These are phyloP conservation scores for Penicillium sp. DNA, from an alignment of 2,329 filamentous ascomycete genomes.

Conservation along the genomic window DNA sequence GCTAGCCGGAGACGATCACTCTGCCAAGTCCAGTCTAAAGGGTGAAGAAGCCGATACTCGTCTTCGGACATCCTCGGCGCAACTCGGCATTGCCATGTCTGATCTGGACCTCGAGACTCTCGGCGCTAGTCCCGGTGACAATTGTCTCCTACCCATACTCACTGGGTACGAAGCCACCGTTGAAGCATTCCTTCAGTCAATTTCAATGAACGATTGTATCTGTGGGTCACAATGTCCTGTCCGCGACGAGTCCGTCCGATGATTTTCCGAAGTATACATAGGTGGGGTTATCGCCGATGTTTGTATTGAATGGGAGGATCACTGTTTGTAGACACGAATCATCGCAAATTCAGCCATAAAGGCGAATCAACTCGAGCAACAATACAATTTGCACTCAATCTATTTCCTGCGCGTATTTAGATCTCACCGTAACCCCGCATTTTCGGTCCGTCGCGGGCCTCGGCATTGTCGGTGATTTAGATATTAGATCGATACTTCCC, in stretches of 20 bases:
- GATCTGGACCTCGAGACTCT: slow-evolving; percentile 8
- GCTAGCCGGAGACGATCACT: slow-evolving; percentile 9
- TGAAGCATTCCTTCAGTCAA: slow-evolving; percentile 25
- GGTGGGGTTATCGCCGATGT: neutral
- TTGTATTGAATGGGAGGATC: slow-evolving; percentile 5
- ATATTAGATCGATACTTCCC: slow-evolving; percentile 3
- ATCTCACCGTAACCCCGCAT: slow-evolving; percentile 16
- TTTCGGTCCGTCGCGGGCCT: slow-evolving; percentile 20
- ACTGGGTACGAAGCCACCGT: slow-evolving; percentile 27
- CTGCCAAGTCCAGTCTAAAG: slow-evolving; percentile 2
- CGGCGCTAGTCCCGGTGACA: slow-evolving; percentile 8
- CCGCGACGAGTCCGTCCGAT: slow-evolving; percentile 11
- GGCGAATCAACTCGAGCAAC: slow-evolving; percentile 11
- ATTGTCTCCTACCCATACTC: slow-evolving; percentile 26
- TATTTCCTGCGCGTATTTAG: neutral
- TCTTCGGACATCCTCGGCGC: slow-evolving; percentile 7
- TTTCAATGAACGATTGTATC: slow-evolving; percentile 27
- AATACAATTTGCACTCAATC: slow-evolving; percentile 7
- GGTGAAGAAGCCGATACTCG: slow-evolving; percentile 6
- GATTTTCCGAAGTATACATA: neutral
- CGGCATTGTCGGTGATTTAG: slow-evolving; percentile 18
- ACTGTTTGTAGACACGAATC: slow-evolving; percentile 7
- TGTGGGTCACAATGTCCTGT: slow-evolving; percentile 16
- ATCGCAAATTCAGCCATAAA: slow-evolving; percentile 13
- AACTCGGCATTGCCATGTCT: slow-evolving; percentile 4